Conservation (phyloP, 2,329 filamentous ascomycete species). For the Fusarium guadeloupense region DNA sequence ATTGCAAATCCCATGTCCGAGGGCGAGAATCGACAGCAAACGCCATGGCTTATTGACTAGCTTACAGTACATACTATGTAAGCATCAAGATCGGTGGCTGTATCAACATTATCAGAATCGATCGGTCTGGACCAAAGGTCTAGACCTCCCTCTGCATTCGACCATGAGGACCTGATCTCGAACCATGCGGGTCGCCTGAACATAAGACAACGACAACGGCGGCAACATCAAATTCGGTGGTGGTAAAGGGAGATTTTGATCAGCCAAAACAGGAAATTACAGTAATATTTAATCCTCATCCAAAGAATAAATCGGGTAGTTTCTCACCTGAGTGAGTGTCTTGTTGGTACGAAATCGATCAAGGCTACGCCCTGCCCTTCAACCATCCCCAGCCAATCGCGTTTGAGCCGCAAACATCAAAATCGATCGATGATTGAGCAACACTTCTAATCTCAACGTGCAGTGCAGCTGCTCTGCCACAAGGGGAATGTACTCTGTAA, state of each 20-base stretch:
- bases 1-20: constrained; percentile 4
- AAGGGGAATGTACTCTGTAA: constrained; percentile 28
- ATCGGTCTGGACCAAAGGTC: constrained; percentile 39
- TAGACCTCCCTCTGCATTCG: constrained; percentile 18
- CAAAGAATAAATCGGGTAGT: too few species aligned
- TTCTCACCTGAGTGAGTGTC: too few species aligned
- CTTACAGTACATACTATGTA: too few species aligned
- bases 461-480: constrained; percentile 26
- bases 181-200: constrained; percentile 28
- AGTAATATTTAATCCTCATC: too few species aligned
- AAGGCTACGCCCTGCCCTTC: constrained; percentile 7
- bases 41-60: constrained; percentile 19
- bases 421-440: constrained; percentile 19
- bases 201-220: neutral
- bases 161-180: constrained; percentile 16
- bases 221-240: too few species aligned
- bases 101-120: constrained; percentile 16
- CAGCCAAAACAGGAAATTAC: too few species aligned
- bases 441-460: constrained; percentile 24
- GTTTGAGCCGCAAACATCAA: constrained; percentile 1
- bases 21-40: constrained; percentile 12
- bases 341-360: neutral
- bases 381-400: neutral
- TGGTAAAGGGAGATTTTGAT: too few species aligned
- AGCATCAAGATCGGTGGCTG: too few species aligned